Percentiles rank a stretch among this genome's conserved stretches.
Evolutionary conservation across 169 alveolate species (phyloP).

Genomic region (Plasmodium relictum): DNA sequence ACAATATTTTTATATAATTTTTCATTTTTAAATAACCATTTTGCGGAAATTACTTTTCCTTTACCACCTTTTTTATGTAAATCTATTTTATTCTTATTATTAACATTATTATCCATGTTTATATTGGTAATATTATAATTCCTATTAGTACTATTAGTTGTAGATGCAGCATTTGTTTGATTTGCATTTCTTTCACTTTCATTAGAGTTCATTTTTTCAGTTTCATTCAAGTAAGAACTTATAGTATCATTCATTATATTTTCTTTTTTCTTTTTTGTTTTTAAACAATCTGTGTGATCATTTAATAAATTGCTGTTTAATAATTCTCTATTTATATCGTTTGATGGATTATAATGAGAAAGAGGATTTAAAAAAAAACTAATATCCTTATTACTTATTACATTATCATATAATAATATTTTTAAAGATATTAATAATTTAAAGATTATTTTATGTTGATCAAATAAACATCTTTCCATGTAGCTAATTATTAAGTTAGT

Average conservation of each 20-base stretch:
- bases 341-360: constrained; percentile 69
- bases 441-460: constrained; percentile 96
- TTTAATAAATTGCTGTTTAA: constrained; percentile 39
- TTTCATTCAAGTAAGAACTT: background rate
- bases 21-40: constrained; percentile 89
- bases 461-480: constrained; percentile 97
- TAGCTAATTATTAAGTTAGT: constrained; percentile 90
- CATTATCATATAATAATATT: constrained; percentile 92
- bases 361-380: constrained; percentile 90
- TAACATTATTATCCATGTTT: background rate
- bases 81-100: constrained; percentile 79
- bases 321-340: constrained; percentile 41
- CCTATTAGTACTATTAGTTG: background rate
- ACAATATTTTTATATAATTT: constrained; percentile 94
- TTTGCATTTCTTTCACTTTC: constrained; percentile 29
- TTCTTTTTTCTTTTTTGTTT: constrained; percentile 17
- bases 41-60: constrained; percentile 90
- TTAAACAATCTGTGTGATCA: constrained; percentile 18
- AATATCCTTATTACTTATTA: constrained; percentile 91
- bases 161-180: background rate
- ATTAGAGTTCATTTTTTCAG: background rate
- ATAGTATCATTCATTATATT: constrained; percentile 8
- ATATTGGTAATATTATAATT: background rate
- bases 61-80: constrained; percentile 89
- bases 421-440: constrained; percentile 94